Percentiles rank a stretch among this genome's conserved stretches.
Evolutionary conservation across 1,139 yeast genomes (phyloP).

Genomic region (Kodamaea anthophila): DNA sequence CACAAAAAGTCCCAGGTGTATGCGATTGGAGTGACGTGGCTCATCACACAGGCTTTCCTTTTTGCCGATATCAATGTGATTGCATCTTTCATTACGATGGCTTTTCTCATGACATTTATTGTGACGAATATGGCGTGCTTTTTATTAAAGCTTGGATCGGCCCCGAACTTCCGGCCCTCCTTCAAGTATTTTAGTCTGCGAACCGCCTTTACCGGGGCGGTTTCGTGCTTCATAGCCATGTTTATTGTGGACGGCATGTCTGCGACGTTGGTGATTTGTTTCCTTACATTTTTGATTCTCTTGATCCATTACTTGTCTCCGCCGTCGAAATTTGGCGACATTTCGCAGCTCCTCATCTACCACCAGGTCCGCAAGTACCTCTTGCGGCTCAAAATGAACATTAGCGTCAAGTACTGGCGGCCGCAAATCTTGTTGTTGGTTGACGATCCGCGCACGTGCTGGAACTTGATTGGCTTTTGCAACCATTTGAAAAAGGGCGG

Average conservation of each 20-base stretch:
- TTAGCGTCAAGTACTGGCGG: constrained; percentile 94
- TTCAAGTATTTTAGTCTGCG: constrained; percentile 77
- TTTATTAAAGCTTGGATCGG: constrained; percentile 77
- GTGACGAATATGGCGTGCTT: constrained; percentile 93
- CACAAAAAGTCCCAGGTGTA: constrained; percentile 38
- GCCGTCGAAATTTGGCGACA: constrained; percentile 97
- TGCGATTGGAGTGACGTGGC: constrained; percentile 65
- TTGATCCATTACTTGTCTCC: constrained; percentile 86
- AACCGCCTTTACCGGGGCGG: constrained; percentile 75
- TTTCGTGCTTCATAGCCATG: constrained; percentile 75
- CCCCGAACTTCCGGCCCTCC: constrained; percentile 95
- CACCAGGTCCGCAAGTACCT: constrained; percentile 93
- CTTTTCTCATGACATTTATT: constrained; percentile 89
- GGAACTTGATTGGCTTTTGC: constrained; percentile 92
- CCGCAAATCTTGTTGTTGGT: constrained; percentile 86
- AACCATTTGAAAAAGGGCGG: constrained; percentile 95
- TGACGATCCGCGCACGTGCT: constrained; percentile 84
- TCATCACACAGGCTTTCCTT: constrained; percentile 73
- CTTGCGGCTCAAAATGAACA: constrained; percentile 70
- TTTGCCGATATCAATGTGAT: constrained; percentile 89
- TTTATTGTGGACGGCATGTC: constrained; percentile 88
- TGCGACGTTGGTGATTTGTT: constrained; percentile 68
- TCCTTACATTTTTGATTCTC: constrained; percentile 60
- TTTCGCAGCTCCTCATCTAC: constrained; percentile 86
- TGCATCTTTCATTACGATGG: constrained; percentile 95